A percentile compares a stretch with the other conserved stretches of the same genome.
phyloP scores from a whole-genome alignment of 495 filamentous ascomycete species.

The Penicillium turbatum region DNA sequence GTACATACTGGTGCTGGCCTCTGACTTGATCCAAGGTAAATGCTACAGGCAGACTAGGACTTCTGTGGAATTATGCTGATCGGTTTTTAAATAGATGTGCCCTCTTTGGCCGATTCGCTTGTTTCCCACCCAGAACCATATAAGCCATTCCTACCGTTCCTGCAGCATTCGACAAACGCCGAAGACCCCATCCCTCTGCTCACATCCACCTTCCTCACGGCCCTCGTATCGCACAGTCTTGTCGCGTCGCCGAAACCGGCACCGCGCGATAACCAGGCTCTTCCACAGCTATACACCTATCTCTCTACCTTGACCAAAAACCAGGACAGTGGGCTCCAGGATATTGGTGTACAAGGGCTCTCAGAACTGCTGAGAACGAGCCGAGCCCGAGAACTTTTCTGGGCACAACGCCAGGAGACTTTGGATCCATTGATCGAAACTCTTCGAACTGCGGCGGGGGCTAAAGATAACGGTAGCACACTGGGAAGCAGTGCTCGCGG shows the following conservation, averaged over 20 bases:
- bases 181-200: conserved; percentile 88
- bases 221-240: conserved; percentile 69
- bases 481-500: conserved; percentile 59
- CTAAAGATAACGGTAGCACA: conserved; percentile 66
- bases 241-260: conserved; percentile 50
- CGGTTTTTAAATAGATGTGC: conserved; percentile 56
- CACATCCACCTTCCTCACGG: conserved; percentile 81
- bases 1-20: conserved; percentile 86
- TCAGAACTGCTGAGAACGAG: conserved; percentile 77
- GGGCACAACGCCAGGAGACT: conserved; percentile 80
- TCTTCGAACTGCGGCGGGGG: conserved; percentile 71
- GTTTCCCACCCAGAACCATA: conserved; percentile 73
- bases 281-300: conserved; percentile 83
- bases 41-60: neutral
- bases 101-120: conserved; percentile 68
- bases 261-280: conserved; percentile 62
- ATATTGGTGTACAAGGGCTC: conserved; percentile 91
- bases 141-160: conserved; percentile 78
- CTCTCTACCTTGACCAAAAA: conserved; percentile 74
- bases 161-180: conserved; percentile 71
- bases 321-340: conserved; percentile 82
- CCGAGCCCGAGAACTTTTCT: conserved; percentile 77
- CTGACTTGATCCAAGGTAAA: conserved; percentile 81
- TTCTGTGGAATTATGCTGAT: neutral
- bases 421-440: conserved; percentile 78